A percentile compares a stretch with the other conserved stretches of the same genome.
phyloP scores from a whole-genome alignment of 768 basidiomycete species.

The Arthromyces matolae region DNA sequence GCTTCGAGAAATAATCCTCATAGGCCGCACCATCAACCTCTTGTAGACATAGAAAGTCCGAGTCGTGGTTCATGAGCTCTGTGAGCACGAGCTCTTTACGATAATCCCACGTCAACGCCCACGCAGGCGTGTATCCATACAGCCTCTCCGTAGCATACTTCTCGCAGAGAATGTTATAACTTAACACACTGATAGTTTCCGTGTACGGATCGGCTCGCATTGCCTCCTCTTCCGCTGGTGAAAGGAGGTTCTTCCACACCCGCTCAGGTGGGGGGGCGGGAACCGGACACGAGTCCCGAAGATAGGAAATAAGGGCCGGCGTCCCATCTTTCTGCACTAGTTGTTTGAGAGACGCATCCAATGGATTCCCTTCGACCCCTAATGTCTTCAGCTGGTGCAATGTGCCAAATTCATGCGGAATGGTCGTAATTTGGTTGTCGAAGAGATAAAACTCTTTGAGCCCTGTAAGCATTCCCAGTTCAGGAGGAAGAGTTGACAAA shows the following conservation, averaged over 20 bases:
- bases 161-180: conserved; percentile 95
- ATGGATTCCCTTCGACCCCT: conserved; percentile 95
- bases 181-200: conserved; percentile 79
- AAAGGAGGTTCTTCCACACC: conserved; percentile 64
- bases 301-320: conserved; percentile 75
- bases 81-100: conserved; percentile 83
- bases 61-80: conserved; percentile 75
- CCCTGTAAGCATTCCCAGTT: conserved; percentile 86
- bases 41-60: conserved; percentile 92
- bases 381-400: conserved; percentile 90
- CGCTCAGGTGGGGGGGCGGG: conserved; percentile 80
- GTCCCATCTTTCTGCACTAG: conserved; percentile 97
- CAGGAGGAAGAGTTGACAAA: conserved; percentile 72
- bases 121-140: conserved; percentile 95
- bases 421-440: conserved; percentile 85
- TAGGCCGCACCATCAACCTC: conserved; percentile 93
- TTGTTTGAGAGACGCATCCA: conserved; percentile 70
- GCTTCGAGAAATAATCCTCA: conserved; percentile 83
- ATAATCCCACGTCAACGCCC: conserved; percentile 96
- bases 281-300: conserved; percentile 91
- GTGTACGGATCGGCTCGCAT: conserved; percentile 57
- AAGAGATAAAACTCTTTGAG: conserved; percentile 93
- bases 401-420: conserved; percentile 86
- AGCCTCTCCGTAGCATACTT: conserved; percentile 81
- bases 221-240: conserved; percentile 55